phyloP scores from a whole-genome alignment of 495 filamentous ascomycete species.

The Tetracladium marchalianum region DNA sequence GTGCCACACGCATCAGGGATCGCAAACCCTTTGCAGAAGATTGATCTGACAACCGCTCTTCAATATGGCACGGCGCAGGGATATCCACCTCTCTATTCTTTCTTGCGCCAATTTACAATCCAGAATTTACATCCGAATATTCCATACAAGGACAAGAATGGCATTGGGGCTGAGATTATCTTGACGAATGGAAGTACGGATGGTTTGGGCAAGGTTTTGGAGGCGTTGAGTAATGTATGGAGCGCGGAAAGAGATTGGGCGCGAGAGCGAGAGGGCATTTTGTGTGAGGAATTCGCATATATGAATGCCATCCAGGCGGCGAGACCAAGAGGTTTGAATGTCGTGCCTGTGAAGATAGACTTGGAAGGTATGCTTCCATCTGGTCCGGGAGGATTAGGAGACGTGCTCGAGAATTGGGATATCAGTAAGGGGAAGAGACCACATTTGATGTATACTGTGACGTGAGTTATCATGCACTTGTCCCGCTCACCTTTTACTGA shows the following conservation, averaged over 20 bases:
- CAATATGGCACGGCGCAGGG: conserved; percentile 79
- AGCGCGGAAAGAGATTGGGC: conserved; percentile 54
- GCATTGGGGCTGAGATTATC: conserved; percentile 62
- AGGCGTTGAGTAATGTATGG: conserved; percentile 67
- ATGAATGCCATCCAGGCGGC: conserved; percentile 60
- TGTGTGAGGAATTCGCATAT: conserved; percentile 73
- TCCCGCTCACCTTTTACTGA: conserved; percentile 4
- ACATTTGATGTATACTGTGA: conserved; percentile 83
- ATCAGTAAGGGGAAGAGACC: conserved; percentile 58
- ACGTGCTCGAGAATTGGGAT: conserved; percentile 80
- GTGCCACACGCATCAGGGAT: conserved; percentile 57
- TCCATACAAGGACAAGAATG: conserved; percentile 43
- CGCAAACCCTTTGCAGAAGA: conserved; percentile 47
- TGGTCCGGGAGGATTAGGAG: conserved; percentile 62
- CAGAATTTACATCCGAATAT: conserved; percentile 70
- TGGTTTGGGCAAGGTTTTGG: conserved; percentile 67
- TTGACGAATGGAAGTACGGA: conserved; percentile 76
- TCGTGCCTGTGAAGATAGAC: conserved; percentile 66
- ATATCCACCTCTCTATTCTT: conserved; percentile 63
- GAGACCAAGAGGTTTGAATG: conserved; percentile 57
- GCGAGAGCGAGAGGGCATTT: conserved; percentile 54
- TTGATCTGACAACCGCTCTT: conserved; percentile 72
- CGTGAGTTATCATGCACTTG: conserved; percentile 45
- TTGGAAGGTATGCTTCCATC: conserved; percentile 58
- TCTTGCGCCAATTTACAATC: conserved; percentile 66